A percentile compares a stretch with the other conserved stretches of the same genome.
These are phyloP conservation scores for Cordyceps fumosorosea DNA, from an alignment of 2,329 filamentous ascomycete genomes.

Conservation along the genomic window DNA sequence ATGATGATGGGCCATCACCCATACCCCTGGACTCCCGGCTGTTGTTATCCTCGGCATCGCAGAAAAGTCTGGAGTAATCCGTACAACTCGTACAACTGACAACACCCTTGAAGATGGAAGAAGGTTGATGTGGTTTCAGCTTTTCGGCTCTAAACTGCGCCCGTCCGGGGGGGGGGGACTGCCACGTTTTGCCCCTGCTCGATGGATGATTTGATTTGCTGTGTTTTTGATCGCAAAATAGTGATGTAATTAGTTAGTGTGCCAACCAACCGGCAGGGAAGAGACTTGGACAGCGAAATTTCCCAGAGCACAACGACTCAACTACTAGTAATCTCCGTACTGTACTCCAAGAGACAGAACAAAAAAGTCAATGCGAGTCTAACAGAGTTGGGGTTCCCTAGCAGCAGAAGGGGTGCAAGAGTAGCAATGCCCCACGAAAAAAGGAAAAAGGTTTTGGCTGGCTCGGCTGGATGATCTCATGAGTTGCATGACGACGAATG, in stretches of 20 bases:
- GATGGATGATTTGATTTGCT: slow-evolving; percentile 6
- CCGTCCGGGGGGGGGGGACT: neutral
- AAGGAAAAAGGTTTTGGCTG: no score
- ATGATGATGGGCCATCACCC: neutral
- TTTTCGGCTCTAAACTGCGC: neutral
- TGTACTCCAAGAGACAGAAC: no score
- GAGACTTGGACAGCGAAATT: neutral
- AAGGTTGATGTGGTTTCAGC: neutral
- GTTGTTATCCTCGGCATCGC: neutral
- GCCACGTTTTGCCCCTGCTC: slow-evolving; percentile 1
- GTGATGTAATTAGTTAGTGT: slow-evolving; percentile 4
- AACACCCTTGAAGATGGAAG: neutral
- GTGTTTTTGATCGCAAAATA: neutral
- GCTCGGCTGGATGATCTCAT: no score
- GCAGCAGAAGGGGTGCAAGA: no score
- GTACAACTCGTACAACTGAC: neutral
- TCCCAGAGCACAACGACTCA: neutral
- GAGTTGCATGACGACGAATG: no score
- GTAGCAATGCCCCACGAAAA: no score
- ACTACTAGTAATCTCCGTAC: no score
- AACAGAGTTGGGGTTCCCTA: no score
- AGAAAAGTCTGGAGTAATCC: neutral
- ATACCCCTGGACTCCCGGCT: neutral
- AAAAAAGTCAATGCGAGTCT: no score
- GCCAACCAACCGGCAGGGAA: neutral